Evolutionary conservation across 192 early-diverging fungal genomes (phyloP).

Genomic region (Coemansia sp.): DNA sequence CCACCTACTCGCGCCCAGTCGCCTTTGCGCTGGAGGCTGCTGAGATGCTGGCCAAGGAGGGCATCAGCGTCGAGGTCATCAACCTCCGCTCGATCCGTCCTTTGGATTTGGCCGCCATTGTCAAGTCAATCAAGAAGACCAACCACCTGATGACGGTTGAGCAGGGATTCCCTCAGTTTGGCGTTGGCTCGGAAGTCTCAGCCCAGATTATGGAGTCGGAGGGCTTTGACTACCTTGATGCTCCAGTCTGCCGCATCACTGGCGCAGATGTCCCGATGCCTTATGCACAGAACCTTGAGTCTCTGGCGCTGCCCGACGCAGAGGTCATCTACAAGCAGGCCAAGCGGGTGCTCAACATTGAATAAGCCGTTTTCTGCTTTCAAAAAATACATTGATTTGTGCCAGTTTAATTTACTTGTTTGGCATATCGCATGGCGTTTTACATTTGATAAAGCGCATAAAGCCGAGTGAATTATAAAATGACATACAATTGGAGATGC

Average conservation of each 20-base stretch:
- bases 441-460: neutral
- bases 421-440: neutral
- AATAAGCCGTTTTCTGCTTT: conserved; percentile 18
- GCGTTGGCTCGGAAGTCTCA: conserved; percentile 92
- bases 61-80: conserved; percentile 85
- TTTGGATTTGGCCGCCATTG: conserved; percentile 86
- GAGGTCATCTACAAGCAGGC: conserved; percentile 81
- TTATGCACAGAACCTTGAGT: conserved; percentile 93
- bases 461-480: neutral
- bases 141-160: conserved; percentile 96
- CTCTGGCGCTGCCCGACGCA: conserved; percentile 78
- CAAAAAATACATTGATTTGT: neutral
- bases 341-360: conserved; percentile 59
- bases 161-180: conserved; percentile 92
- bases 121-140: conserved; percentile 96
- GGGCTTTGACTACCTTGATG: conserved; percentile 94
- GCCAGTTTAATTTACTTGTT: no score
- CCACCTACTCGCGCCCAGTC: conserved; percentile 89
- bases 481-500: neutral
- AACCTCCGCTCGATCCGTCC: conserved; percentile 98
- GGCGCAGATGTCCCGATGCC: conserved; percentile 98
- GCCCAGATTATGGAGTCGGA: conserved; percentile 98
- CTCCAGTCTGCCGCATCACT: conserved; percentile 88
- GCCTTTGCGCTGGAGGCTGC: conserved; percentile 87
- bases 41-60: conserved; percentile 77